These are phyloP conservation scores for Limnanthes douglasii DNA, from an alignment of 345 rosid genomes.

Conservation along the genomic window DNA sequence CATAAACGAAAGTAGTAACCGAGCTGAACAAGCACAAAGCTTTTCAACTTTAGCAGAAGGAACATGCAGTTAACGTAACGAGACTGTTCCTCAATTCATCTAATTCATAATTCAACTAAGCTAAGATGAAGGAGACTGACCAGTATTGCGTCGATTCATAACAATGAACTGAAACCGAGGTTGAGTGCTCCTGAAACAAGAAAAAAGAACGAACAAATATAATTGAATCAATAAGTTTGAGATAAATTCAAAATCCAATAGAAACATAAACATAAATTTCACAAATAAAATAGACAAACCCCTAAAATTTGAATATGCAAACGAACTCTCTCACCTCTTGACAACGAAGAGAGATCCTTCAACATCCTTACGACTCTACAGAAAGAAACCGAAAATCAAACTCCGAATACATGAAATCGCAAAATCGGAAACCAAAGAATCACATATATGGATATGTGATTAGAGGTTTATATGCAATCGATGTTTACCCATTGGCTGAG, in stretches of 20 bases:
- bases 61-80: no score
- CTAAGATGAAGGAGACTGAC: constrained; percentile 13
- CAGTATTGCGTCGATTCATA: constrained; percentile 90
- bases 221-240: no score
- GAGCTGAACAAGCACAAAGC: no score
- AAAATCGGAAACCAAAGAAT: background rate
- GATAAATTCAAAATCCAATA: constrained; percentile 1
- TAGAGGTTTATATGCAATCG: background rate
- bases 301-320: background rate
- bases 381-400: background rate
- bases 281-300: background rate
- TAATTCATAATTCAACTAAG: no score
- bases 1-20: no score
- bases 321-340: constrained; percentile 34
- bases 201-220: no score
- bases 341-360: constrained; percentile 96
- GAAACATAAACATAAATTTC: background rate
- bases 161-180: constrained; percentile 97
- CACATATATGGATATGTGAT: background rate
- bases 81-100: no score
- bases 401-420: no score
- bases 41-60: no score
- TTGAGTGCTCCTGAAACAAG: constrained; percentile 50
- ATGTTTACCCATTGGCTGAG: constrained; percentile 64
- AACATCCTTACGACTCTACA: constrained; percentile 85